These are phyloP conservation scores for Inonotus hispidus DNA, from an alignment of 1,284 basidiomycete genomes.

Conservation along the genomic window DNA sequence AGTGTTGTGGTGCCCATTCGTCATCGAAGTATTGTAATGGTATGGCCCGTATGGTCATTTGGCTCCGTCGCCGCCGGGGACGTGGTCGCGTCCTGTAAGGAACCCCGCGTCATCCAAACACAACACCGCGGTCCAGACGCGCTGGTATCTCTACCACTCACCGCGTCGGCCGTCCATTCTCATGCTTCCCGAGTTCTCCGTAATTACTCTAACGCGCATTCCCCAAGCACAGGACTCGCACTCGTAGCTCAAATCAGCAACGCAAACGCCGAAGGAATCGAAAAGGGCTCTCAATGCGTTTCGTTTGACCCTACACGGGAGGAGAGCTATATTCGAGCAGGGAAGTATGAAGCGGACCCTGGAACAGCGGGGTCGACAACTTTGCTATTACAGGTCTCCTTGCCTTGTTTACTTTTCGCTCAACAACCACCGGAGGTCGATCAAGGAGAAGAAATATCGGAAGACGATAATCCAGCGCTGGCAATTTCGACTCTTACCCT, in stretches of 20 bases:
- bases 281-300: slow-evolving; percentile 44
- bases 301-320: slow-evolving; percentile 45
- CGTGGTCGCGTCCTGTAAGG: not conserved
- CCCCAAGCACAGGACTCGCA: slow-evolving; percentile 42
- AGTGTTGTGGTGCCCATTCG: not conserved
- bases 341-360: slow-evolving; percentile 50
- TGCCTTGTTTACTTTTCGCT: slow-evolving; percentile 61
- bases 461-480: not conserved
- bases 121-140: not conserved
- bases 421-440: not conserved
- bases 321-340: slow-evolving; percentile 33
- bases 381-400: slow-evolving; percentile 62
- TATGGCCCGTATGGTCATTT: not conserved
- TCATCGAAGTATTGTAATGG: not conserved
- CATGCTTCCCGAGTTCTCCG: not conserved
- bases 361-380: slow-evolving; percentile 65
- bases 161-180: not conserved
- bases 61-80: not conserved
- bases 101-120: not conserved
- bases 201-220: not conserved
- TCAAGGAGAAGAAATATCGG: not conserved
- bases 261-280: slow-evolving; percentile 46
- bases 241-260: slow-evolving; percentile 54
- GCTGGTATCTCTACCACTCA: not conserved
- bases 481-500: slow-evolving; percentile 39